These are phyloP conservation scores for Lanzia echinophila DNA, from an alignment of 2,329 filamentous ascomycete genomes.

Conservation along the genomic window DNA sequence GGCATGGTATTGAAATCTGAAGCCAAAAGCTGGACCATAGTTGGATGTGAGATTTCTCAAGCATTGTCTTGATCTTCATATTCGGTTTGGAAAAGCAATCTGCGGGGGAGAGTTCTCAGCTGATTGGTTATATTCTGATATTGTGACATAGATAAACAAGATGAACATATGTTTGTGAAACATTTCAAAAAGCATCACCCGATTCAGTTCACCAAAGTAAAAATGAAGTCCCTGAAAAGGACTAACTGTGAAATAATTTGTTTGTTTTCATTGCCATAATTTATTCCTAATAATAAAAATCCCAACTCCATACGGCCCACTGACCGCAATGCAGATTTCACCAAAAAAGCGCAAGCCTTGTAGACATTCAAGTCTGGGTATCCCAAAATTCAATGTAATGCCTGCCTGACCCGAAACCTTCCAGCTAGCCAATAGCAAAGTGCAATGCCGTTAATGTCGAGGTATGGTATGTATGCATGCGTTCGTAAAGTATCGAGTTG, in stretches of 20 bases:
- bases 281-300: not conserved
- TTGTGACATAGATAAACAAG: too few relatives aligned
- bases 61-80: too few relatives aligned
- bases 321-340: not conserved
- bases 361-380: constrained; percentile 4
- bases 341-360: not conserved
- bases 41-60: too few relatives aligned
- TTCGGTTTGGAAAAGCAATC: too few relatives aligned
- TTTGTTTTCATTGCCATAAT: not conserved
- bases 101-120: too few relatives aligned
- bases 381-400: not conserved
- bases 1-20: too few relatives aligned
- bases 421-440: not conserved
- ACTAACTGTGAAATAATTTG: not conserved
- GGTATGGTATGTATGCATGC: not conserved
- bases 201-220: too few relatives aligned
- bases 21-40: too few relatives aligned
- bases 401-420: not conserved
- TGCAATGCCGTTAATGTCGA: not conserved
- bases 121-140: too few relatives aligned
- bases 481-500: not conserved
- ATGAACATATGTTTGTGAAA: too few relatives aligned
- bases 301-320: not conserved
- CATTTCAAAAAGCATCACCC: too few relatives aligned
- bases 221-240: not conserved